Base-by-base conservation (phyloP, 164 flowering plant genomes). In the Nymphaea colorata region DNA sequence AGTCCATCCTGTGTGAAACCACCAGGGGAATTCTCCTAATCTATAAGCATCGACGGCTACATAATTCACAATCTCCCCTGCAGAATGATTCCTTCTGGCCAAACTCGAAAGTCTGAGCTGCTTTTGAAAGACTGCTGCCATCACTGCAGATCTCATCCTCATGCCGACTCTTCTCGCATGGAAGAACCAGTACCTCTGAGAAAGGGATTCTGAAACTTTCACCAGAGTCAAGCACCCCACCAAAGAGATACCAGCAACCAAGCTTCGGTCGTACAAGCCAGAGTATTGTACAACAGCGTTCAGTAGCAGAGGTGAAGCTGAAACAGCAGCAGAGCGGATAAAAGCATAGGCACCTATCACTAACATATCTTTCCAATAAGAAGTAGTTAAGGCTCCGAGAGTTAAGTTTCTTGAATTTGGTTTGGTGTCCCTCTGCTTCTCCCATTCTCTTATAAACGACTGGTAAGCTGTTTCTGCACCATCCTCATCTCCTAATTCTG, bases 1-100 rank as follows among this genome's bases (percentile, higher is more conserved):
- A 44, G 73, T 74, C 97, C 96, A 93, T 12, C 70, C 59, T 4
- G 76, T 59, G 67, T 93, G 98, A 66, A 89, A 82, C 92, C 92
- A 85, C 83, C 84, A 82, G 0, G 83, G 81, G 67, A 76, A 83
- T 62, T 93, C 98, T 3, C 93, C 94, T 81, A 93, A 81, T 51
- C 96, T 72, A 66, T 89, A 87, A 45, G 96, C 97, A 81, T 93
- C 97, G 4, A 93, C 86, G 3, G 92, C 85, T 2, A 93, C 86
- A 65, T 91, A 93, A 55, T 89, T 91, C 69, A 89, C 94, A 51
- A 91, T 77, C 82, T 91, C 97, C 3, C 98, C 97, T 3, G 88
- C 79, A 17, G 97, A 84, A 64, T 93, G 94, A 60, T 78, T 79
- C 73, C 68, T 79, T 77, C 85, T 81, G 59, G 82, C 96, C 43